Evolutionary conservation across 352 stramenopile species (phyloP).

Genomic region (Pythium dissimile): DNA sequence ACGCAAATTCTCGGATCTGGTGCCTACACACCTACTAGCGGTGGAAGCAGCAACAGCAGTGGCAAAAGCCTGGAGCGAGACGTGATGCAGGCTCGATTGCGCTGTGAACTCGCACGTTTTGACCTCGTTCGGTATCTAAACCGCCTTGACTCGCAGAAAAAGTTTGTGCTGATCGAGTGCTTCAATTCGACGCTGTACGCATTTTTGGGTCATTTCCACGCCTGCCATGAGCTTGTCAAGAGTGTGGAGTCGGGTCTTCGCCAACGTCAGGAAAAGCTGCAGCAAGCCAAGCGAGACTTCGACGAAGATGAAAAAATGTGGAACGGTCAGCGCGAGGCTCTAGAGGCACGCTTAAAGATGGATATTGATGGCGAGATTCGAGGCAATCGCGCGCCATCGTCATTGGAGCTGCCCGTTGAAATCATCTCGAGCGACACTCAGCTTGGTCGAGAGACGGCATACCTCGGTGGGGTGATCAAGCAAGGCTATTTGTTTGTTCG

Average conservation of each 20-base stretch:
- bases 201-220: conserved; percentile 76
- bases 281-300: conserved; percentile 59
- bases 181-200: conserved; percentile 84
- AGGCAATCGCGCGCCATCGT: conserved; percentile 21
- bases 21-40: background rate
- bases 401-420: conserved; percentile 69
- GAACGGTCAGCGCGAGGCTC: conserved; percentile 52
- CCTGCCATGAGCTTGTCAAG: conserved; percentile 78
- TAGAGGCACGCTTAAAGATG: conserved; percentile 51
- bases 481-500: conserved; percentile 87
- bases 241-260: conserved; percentile 65
- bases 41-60: background rate
- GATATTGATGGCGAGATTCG: conserved; percentile 42
- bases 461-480: conserved; percentile 45
- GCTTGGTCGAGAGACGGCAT: conserved; percentile 37
- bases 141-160: conserved; percentile 80
- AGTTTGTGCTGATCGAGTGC: conserved; percentile 78
- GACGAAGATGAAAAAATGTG: conserved; percentile 78
- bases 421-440: conserved; percentile 71
- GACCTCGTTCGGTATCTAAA: conserved; percentile 85
- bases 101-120: conserved; percentile 82
- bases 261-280: conserved; percentile 66
- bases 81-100: conserved; percentile 49
- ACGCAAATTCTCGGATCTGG: conserved; percentile 18
- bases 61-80: conserved; percentile 52